phyloP scores from a whole-genome alignment of 2,329 filamentous ascomycete genomes.

The Beauveria australis region DNA sequence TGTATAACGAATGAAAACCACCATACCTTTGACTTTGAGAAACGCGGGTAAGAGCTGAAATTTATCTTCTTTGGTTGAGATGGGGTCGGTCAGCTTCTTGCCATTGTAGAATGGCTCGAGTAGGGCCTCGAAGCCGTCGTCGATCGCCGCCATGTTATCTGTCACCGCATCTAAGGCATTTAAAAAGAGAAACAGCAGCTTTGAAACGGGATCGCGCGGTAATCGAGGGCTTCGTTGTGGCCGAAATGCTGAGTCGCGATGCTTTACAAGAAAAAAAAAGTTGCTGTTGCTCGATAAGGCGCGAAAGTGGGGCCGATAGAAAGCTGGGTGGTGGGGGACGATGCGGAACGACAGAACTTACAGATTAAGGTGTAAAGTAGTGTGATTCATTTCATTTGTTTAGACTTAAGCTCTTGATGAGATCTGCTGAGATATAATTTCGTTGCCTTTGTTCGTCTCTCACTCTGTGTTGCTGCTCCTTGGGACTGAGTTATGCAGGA shows the following conservation, averaged over 20 bases:
- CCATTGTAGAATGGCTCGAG: conserved; percentile 61
- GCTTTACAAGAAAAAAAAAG: conserved; percentile 10
- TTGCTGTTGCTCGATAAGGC: conserved; percentile 4
- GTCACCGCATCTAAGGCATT: conserved; percentile 27
- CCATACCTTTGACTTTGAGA: conserved; percentile 79
- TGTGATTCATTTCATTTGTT: background rate
- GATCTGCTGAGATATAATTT: too few species aligned
- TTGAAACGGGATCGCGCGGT: background rate
- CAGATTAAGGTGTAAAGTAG: background rate
- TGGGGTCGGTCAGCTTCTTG: conserved; percentile 57
- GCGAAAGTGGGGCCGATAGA: conserved; percentile 11
- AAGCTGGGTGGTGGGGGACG: conserved; percentile 11
- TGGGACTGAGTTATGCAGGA: background rate
- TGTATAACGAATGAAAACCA: background rate
- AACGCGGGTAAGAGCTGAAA: conserved; percentile 97
- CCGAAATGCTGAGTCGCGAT: conserved; percentile 7
- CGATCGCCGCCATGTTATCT: conserved; percentile 42
- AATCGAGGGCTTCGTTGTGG: background rate
- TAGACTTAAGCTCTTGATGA: too few species aligned
- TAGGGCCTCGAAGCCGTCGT: conserved; percentile 59
- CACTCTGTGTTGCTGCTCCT: background rate
- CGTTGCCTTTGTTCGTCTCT: background rate
- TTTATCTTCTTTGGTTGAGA: conserved; percentile 70
- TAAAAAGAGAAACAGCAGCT: background rate
- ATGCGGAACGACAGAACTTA: background rate